A percentile compares a stretch with the other conserved stretches of the same genome.
Conservation (phyloP, 371 early-diverging fungal species). For the Mucor ambiguus region DNA sequence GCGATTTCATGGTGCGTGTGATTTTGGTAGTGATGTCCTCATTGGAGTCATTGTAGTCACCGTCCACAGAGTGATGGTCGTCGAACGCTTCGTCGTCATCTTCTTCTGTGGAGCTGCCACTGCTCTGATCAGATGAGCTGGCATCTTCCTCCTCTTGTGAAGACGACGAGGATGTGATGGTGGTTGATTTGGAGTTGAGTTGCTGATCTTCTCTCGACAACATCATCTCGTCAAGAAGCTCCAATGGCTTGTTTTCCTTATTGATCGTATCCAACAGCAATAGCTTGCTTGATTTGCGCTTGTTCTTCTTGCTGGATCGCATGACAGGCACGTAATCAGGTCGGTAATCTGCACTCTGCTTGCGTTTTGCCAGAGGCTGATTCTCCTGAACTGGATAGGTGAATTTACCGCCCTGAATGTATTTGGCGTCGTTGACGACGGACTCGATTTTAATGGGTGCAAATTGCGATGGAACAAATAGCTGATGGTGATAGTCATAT, state of each 20-base stretch:
- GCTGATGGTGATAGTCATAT: constrained; percentile 3
- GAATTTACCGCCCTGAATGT: constrained; percentile 51
- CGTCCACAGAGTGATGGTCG: neutral
- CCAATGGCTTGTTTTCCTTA: constrained; percentile 11
- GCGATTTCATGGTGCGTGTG: constrained; percentile 4
- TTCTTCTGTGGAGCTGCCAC: neutral
- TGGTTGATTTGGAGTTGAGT: neutral
- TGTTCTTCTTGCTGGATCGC: constrained; percentile 14
- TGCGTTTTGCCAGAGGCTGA: neutral
- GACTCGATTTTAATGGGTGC: constrained; percentile 43
- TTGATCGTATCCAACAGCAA: neutral
- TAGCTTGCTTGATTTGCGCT: constrained; percentile 15
- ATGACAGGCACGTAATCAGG: constrained; percentile 46
- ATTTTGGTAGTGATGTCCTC: neutral
- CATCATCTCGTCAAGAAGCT: neutral
- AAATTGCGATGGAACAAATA: constrained; percentile 43
- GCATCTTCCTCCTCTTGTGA: neutral
- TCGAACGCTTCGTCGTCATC: neutral
- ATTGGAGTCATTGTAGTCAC: neutral
- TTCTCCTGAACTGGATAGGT: constrained; percentile 21
- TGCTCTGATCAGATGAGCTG: neutral
- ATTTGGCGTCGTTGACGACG: constrained; percentile 49
- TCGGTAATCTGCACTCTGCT: constrained; percentile 31
- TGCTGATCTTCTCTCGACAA: neutral
- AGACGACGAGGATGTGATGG: neutral